phyloP scores from a whole-genome alignment of 2,329 filamentous ascomycete species.

The Coniosporium tulheliwenetii region DNA sequence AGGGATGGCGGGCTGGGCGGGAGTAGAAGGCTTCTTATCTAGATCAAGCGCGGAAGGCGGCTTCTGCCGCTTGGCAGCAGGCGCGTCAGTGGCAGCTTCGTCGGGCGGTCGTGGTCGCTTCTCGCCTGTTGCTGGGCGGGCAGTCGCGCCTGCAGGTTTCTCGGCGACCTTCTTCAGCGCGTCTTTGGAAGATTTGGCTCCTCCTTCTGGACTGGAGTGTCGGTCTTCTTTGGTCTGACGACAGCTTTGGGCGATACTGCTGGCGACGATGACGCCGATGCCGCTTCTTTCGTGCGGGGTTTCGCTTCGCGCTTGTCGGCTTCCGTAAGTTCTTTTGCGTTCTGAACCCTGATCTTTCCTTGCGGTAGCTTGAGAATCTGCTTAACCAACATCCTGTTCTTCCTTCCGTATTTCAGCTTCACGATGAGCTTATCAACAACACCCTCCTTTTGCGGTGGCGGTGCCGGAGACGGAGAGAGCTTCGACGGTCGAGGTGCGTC shows the following conservation, averaged over 20 bases:
- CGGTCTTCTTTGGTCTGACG: too few species aligned
- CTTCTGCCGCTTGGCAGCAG: slow-evolving; percentile 2
- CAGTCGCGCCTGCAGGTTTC: not conserved
- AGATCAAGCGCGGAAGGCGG: not conserved
- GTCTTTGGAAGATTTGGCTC: not conserved
- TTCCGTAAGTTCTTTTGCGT: not conserved
- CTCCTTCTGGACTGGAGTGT: too few species aligned
- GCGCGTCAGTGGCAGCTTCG: not conserved
- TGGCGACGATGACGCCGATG: too few species aligned
- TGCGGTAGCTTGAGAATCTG: slow-evolving; percentile 15
- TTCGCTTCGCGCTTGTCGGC: not conserved
- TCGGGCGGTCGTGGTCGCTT: not conserved
- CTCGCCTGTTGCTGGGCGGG: not conserved
- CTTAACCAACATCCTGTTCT: slow-evolving; percentile 31
- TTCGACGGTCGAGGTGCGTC: not conserved
- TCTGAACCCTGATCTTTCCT: not conserved
- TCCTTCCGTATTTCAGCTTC: slow-evolving; percentile 35
- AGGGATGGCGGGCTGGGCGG: slow-evolving; percentile 8
- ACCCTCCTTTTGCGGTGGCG: slow-evolving; percentile 8
- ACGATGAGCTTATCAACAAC: slow-evolving; percentile 20
- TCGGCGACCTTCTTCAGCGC: slow-evolving; percentile 2
- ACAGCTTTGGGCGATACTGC: too few species aligned
- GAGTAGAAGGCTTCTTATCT: slow-evolving; percentile 3
- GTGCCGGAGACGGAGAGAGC: not conserved
- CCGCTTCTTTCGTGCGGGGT: not conserved